Evolutionary conservation across 2,329 filamentous ascomycete genomes (phyloP).

Genomic region (Microcyclosporella mali): DNA sequence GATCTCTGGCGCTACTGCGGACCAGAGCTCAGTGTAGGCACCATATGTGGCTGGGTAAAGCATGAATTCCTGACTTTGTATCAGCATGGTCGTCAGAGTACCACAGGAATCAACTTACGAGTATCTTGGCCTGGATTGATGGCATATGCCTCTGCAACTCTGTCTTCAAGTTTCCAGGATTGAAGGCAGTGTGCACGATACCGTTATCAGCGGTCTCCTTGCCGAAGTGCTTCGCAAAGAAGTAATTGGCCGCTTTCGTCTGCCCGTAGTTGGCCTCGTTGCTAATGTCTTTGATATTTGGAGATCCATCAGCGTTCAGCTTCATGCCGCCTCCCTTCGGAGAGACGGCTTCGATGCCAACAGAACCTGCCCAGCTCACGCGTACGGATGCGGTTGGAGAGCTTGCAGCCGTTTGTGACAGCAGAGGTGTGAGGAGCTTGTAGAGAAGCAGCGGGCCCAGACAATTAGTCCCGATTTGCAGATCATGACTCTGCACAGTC

Average conservation of each 20-base stretch:
- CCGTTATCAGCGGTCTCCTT: conserved; percentile 8
- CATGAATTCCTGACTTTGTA: conserved; percentile 5
- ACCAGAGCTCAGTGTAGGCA: conserved; percentile 32
- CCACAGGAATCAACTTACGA: conserved; percentile 6
- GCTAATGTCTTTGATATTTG: conserved; percentile 11
- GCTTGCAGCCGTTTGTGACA: conserved; percentile 21
- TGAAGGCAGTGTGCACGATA: conserved; percentile 25
- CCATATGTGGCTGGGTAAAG: conserved; percentile 23
- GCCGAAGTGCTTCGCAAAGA: conserved; percentile 22
- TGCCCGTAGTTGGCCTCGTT: conserved; percentile 20
- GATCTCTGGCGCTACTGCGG: conserved; percentile 1
- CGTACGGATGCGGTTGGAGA: conserved; percentile 22
- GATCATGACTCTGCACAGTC: conserved; percentile 29
- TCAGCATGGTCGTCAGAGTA: not conserved
- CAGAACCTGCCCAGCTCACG: conserved; percentile 28
- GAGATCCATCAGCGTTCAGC: conserved; percentile 11
- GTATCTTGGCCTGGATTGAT: conserved; percentile 2
- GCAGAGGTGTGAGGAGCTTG: conserved; percentile 27
- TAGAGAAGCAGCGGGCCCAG: conserved; percentile 32
- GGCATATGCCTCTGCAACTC: conserved; percentile 26
- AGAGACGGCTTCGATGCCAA: conserved; percentile 18
- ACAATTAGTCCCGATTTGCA: conserved; percentile 32
- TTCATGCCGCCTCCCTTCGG: conserved; percentile 18
- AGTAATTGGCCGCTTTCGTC: conserved; percentile 26
- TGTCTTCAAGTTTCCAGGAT: conserved; percentile 29